phyloP scores from a whole-genome alignment of 1,284 basidiomycete species.

The Phaffia rhodozyma region DNA sequence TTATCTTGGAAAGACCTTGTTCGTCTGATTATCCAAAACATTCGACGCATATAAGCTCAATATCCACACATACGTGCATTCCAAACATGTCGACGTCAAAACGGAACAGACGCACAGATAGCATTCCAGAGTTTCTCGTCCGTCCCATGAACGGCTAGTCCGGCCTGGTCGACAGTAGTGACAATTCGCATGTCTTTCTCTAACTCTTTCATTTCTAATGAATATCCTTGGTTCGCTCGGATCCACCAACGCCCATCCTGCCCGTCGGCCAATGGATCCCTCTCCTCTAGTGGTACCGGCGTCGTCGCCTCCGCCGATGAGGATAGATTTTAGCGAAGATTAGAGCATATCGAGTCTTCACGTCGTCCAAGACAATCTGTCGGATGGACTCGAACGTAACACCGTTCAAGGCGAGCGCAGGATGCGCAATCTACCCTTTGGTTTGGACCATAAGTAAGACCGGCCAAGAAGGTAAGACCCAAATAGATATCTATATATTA shows the following conservation, averaged over 20 bases:
- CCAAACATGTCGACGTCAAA: neutral
- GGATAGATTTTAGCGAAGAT: constrained; percentile 34
- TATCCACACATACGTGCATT: neutral
- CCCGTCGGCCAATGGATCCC: neutral
- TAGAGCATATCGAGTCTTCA: constrained; percentile 66
- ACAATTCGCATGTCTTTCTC: constrained; percentile 35
- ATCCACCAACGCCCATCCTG: constrained; percentile 57
- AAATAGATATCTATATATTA: neutral
- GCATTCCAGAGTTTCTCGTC: constrained; percentile 31
- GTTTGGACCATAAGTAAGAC: neutral
- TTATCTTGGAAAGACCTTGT: constrained; percentile 32
- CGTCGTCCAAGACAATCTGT: constrained; percentile 58
- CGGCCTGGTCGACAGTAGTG: constrained; percentile 25
- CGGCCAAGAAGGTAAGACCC: no score
- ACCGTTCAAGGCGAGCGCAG: constrained; percentile 39
- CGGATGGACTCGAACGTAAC: constrained; percentile 50
- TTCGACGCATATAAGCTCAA: neutral
- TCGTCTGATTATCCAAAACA: constrained; percentile 18
- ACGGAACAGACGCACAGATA: constrained; percentile 29
- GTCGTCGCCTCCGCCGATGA: constrained; percentile 1
- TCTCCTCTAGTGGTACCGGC: neutral
- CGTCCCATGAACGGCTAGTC: constrained; percentile 32
- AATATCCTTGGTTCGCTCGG: constrained; percentile 89
- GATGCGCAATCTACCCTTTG: constrained; percentile 41
- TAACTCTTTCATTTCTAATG: constrained; percentile 58